Percentiles rank a stretch among this genome's conserved stretches.
These are phyloP conservation scores for Termitomyces titanicus DNA, from an alignment of 768 basidiomycete genomes.

Conservation along the genomic window DNA sequence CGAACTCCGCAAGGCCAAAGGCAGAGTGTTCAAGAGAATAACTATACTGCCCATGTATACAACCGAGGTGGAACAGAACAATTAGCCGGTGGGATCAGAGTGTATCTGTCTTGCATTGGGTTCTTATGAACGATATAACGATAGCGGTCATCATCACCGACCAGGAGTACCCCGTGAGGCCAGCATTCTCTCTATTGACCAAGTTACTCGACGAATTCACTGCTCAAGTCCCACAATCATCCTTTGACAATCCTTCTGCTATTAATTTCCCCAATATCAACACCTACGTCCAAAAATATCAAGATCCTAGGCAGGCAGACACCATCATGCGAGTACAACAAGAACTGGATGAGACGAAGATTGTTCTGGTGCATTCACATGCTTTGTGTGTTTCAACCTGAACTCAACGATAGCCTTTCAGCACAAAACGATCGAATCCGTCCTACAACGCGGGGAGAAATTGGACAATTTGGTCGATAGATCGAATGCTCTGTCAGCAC, in stretches of 20 bases:
- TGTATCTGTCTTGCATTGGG: conserved; percentile 2
- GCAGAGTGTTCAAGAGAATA: conserved; percentile 92
- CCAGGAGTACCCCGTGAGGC: conserved; percentile 93
- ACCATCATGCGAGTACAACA: conserved; percentile 98
- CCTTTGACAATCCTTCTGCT: conserved; percentile 59
- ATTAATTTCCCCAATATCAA: conserved; percentile 78
- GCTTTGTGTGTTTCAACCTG: neutral
- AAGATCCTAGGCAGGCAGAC: conserved; percentile 96
- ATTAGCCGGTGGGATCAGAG: conserved; percentile 62
- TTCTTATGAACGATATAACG: conserved; percentile 4
- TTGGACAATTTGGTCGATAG: conserved; percentile 94
- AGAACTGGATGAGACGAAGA: conserved; percentile 99
- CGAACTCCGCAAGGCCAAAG: conserved; percentile 85
- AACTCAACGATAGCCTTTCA: conserved; percentile 26
- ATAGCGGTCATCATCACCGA: conserved; percentile 91
- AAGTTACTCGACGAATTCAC: conserved; percentile 93
- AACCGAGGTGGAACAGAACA: conserved; percentile 85
- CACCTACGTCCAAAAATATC: conserved; percentile 85
- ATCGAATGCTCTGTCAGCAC: conserved; percentile 80
- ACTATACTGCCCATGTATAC: conserved; percentile 91
- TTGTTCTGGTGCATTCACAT: conserved; percentile 71
- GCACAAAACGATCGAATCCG: conserved; percentile 99
- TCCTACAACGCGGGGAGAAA: conserved; percentile 94
- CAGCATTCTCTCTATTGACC: conserved; percentile 91
- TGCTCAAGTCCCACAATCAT: conserved; percentile 68